phyloP scores from a whole-genome alignment of 2,329 filamentous ascomycete genomes.

The Dryadomyces quercivorus region DNA sequence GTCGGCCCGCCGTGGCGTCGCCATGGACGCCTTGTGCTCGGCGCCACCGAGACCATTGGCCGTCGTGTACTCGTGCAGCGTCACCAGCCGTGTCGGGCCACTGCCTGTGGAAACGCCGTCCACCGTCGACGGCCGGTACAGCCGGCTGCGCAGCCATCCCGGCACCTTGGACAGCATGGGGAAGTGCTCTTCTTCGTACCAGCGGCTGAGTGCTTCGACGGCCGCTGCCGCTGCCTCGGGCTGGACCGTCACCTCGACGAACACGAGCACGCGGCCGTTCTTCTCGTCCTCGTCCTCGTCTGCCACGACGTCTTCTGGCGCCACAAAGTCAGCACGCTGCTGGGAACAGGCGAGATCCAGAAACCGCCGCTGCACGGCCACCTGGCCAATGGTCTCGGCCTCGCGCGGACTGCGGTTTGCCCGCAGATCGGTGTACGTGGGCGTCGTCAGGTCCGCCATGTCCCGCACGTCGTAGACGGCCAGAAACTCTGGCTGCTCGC shows the following conservation, averaged over 20 bases:
- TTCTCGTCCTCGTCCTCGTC: slow-evolving; percentile 32
- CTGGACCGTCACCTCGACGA: slow-evolving; percentile 43
- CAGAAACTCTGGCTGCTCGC: slow-evolving; percentile 54
- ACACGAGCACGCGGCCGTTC: slow-evolving; percentile 47
- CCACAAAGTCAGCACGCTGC: slow-evolving; percentile 42
- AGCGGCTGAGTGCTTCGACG: slow-evolving; percentile 39
- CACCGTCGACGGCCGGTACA: slow-evolving; percentile 55
- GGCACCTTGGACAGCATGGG: slow-evolving; percentile 59
- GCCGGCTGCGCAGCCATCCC: slow-evolving; percentile 64
- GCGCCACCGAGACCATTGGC: slow-evolving; percentile 54
- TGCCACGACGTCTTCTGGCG: slow-evolving; percentile 47
- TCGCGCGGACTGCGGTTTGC: slow-evolving; percentile 42
- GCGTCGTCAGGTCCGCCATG: slow-evolving; percentile 57
- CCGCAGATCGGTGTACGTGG: slow-evolving; percentile 56
- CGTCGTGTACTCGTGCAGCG: slow-evolving; percentile 60
- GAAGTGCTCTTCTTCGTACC: slow-evolving; percentile 66
- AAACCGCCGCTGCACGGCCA: slow-evolving; percentile 56
- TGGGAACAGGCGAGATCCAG: slow-evolving; percentile 53
- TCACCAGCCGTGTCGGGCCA: slow-evolving; percentile 44
- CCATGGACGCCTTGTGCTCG: slow-evolving; percentile 49
- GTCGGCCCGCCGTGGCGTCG: slow-evolving; percentile 48
- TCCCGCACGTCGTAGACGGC: slow-evolving; percentile 72
- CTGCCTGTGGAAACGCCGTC: slow-evolving; percentile 33
- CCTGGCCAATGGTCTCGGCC: slow-evolving; percentile 39
- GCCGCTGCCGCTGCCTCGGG: slow-evolving; percentile 27